A percentile compares a stretch with the other conserved stretches of the same genome.
Conservation (phyloP, 192 early-diverging fungal species). For the Mortierella alpina region DNA sequence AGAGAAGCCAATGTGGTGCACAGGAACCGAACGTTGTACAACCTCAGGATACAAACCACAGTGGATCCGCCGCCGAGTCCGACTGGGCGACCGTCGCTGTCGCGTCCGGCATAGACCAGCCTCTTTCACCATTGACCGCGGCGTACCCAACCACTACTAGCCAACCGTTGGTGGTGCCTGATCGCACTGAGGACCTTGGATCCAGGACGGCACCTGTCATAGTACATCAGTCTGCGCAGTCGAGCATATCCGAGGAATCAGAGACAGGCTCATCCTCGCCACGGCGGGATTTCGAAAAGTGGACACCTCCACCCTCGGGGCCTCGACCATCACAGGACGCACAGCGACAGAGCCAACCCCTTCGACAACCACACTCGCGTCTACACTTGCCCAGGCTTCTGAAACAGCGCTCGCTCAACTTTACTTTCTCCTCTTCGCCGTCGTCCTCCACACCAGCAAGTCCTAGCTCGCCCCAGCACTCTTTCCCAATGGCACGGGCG, state of each 20-base stretch:
- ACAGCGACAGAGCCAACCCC: neutral
- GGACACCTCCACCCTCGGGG: conserved; percentile 20
- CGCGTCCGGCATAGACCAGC: conserved; percentile 21
- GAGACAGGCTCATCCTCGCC: neutral
- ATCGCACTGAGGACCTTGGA: neutral
- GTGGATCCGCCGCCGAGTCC: neutral
- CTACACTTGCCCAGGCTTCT: conserved; percentile 25
- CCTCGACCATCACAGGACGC: neutral
- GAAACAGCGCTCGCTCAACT: conserved; percentile 53
- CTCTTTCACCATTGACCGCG: conserved; percentile 31
- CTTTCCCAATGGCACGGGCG: neutral
- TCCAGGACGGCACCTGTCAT: neutral
- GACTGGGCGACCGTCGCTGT: conserved; percentile 30
- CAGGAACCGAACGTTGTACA: neutral
- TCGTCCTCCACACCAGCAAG: conserved; percentile 1
- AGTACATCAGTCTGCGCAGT: neutral
- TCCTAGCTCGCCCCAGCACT: no score
- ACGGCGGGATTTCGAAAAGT: conserved; percentile 20
- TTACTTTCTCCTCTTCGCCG: conserved; percentile 8
- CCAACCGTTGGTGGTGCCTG: neutral
- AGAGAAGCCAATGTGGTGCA: no score
- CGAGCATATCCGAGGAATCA: neutral
- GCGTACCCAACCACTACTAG: conserved; percentile 7
- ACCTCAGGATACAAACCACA: neutral
- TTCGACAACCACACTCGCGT: conserved; percentile 20